Base-by-base conservation (phyloP, 331 rosid genomes). In the Malus hybrid region DNA sequence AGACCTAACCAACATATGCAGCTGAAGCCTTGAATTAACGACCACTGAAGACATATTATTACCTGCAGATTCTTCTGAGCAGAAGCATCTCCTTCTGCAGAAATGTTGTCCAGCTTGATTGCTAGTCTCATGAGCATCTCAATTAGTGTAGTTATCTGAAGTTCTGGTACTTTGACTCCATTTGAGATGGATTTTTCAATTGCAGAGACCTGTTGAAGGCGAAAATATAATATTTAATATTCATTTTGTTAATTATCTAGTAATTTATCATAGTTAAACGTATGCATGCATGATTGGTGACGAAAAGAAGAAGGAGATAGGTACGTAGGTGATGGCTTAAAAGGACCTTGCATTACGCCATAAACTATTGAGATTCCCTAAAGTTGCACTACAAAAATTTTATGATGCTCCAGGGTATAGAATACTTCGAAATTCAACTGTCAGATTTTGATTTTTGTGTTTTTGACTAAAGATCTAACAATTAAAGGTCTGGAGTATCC, bases 61-160 rank as follows among this genome's bases (percentile, higher is more conserved):
- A 92, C 97, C 96, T 90, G 97, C 77, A 86, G 78, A 65, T 34
- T 80, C 80, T 90, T 90, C 81, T 79, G 87, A 15, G 84, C 65
- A 86, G 84, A 60, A 74, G 92, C 97, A 52, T 89, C 90, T 77
- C 96, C 97, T 84, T 88, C 90, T 5, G 97, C 86, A 57, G 83
- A 65, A 84, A 90, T 85, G 62, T 50, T 75, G 64, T 93, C 97
- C 44, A 93, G 81, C 75, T 85, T 93, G 80, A 93, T 84, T 54
- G 98, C 97, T 85, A 84, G 98, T 80, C 91, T 86, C 98, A 90
- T 90, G n/a, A 93, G 90, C 95, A 89, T 85, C 85, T 89, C 98
- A 70, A 77, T 86, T 10, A 93, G 74, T 7, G 96, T 90, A 6
- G 91, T 85, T 80, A 93, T 90, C 76, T 89, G 97, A 84, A 93